Evolutionary conservation across 108 stramenopile species (phyloP), one percentile per base, ranked within the genome.

Genomic region (Heterococcus sp.): DNA sequence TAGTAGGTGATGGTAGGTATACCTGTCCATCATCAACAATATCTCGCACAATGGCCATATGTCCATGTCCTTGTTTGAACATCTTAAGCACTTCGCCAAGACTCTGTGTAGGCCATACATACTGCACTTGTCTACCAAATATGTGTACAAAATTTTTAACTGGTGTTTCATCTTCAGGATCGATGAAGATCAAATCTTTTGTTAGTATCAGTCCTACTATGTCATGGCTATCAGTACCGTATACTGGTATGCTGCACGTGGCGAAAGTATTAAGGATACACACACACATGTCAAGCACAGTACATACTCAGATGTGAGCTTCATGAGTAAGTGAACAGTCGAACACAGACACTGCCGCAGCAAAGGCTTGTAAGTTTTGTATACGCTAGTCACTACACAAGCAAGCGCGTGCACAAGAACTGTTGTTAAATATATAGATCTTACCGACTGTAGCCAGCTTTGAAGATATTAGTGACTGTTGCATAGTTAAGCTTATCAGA

Each of bases 111-210:
- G 78, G 78, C 71, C 71, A 58, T 21, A 58, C 46, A 8, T 14
- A 8, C 46, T 58, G 46, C 46, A 58, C 46, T 14, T 21, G 21
- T 58, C 97, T 89, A 5, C 95, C 92, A 88, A 97, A 98, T 67
- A 97, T 94, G 31, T 93, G 86, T 3, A 95, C 88, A 76, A 98
- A 95, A 32, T 91, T 92, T 11, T 87, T 82, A 14, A 98, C 90
- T 1, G 95, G 92, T 5, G 89, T 91, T 35, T 92, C 92, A 87
- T 97, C 95, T 78, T 95, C 96, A 4, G 96, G 96, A 83, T 97
- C 96, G 34, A 99, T 86, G 77, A 99, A 96, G 85, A 98, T 98
- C 2, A 99, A 91, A 75, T 99, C 98, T 88, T 99, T 99, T 65
- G 95, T 94, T 73, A 97, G 93, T 21, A 99, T 88, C 40, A 99